Percentiles rank a stretch among this genome's conserved stretches.
These are phyloP conservation scores for Sicyos edulis DNA, from an alignment of 306 rosid species.

Conservation along the genomic window DNA sequence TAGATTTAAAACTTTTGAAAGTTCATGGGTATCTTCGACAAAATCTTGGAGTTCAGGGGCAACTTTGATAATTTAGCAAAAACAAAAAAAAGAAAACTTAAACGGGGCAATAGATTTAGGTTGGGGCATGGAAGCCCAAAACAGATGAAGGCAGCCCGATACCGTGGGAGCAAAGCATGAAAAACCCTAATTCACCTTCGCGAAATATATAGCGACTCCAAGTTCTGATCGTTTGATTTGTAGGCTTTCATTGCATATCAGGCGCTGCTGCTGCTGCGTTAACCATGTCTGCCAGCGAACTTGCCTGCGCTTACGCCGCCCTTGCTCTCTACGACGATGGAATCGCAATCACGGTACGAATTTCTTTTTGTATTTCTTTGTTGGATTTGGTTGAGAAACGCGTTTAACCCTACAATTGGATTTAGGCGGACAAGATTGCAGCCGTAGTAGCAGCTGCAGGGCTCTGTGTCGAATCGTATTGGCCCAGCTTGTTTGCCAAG, in stretches of 20 bases:
- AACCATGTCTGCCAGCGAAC: conserved; percentile 46
- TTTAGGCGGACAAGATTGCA: conserved; percentile 61
- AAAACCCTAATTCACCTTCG: neutral
- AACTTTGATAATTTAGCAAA: too few species aligned
- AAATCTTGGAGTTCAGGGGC: too few species aligned
- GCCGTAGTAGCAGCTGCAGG: conserved; percentile 48
- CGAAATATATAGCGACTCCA: neutral
- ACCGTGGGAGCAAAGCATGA: neutral
- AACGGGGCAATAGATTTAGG: neutral
- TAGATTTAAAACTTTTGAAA: too few species aligned
- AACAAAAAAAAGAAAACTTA: too few species aligned
- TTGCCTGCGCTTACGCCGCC: conserved; percentile 51
- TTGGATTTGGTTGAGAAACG: neutral
- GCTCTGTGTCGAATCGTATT: conserved; percentile 48
- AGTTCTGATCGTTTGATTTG: neutral
- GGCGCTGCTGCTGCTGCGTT: too few species aligned
- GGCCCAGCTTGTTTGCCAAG: conserved; percentile 65
- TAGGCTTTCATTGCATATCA: neutral
- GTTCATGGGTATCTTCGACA: too few species aligned
- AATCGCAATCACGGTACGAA: conserved; percentile 48
- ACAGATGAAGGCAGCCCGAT: neutral
- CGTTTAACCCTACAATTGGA: neutral
- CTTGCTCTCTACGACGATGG: conserved; percentile 64
- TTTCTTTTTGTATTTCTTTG: neutral
- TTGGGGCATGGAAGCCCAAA: neutral